Evolutionary conservation across 2,329 filamentous ascomycete species (phyloP), one percentile per base, ranked within the genome.

Genomic region (Pseudogymnoascus sp.): DNA sequence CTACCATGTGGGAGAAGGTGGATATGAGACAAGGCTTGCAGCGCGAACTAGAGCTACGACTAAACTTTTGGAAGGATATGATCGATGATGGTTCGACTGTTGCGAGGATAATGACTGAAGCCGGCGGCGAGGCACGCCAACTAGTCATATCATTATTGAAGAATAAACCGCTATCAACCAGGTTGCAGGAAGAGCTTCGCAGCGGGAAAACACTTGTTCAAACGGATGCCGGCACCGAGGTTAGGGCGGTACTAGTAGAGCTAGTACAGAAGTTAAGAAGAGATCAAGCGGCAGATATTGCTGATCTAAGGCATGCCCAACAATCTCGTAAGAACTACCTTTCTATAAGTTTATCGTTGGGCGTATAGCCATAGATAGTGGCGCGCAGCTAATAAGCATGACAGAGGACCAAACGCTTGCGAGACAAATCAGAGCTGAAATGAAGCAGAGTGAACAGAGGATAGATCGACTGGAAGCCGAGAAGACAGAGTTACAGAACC

Each of bases 1-100:
- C 77, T 3, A 76, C 75, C 0, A 69, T 71, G 60, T 78, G 76
- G 77, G 65, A 65, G 6, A 60, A 64, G n/a, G 39, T 61, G 1
- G 60, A 63, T 21, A 33, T 52, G 2, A 59, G 60, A 35, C 33
- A 63, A 60, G 65, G 65, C 6, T 23, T 62, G 8, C 60, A 43
- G 63, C 67, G 68, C 39, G 68, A 68, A 65, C 59, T 35, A 23
- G 65, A 70, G 62, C 65, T 70, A 8, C 35, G 43, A 14, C 5
- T 59, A 4, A 26, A 14, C 14, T 65, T 63, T 21, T 65, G 62
- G 64, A 62, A 62, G 38, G 49, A 62, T n/a, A 59, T 65, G 62
- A 49, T 65, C 12, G 26, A 29, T 16, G 43, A 43, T 7, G 62
- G 59, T 7, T 31, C 62, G 12, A 38, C 41, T 11, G 55, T 61